Percentiles rank a stretch among this genome's conserved stretches.
Evolutionary conservation across 148 eudicot genomes (phyloP).

Genomic region (Fagopyrum homotropicum): DNA sequence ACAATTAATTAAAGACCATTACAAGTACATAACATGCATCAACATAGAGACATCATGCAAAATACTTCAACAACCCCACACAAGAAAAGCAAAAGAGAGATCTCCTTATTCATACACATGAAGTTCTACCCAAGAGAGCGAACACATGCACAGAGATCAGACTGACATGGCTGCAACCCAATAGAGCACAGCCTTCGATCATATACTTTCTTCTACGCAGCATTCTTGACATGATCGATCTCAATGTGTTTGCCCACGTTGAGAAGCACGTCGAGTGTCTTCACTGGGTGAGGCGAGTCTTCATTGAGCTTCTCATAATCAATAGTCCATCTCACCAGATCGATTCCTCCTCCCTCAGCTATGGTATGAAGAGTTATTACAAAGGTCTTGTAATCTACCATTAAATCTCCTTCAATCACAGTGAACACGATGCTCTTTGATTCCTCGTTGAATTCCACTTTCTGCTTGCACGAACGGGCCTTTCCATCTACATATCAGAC

Average conservation of each 20-base stretch:
- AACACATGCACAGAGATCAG: too few species aligned
- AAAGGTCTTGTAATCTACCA: neutral
- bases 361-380: constrained; percentile 7
- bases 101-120: constrained; percentile 6
- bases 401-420: constrained; percentile 3
- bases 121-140: neutral
- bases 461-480: neutral
- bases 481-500: neutral
- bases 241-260: neutral
- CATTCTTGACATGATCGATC: constrained; percentile 2
- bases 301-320: constrained; percentile 2
- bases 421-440: neutral
- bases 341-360: neutral
- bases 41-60: neutral
- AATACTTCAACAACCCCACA: neutral
- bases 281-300: neutral
- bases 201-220: neutral
- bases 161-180: neutral
- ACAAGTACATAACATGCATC: neutral
- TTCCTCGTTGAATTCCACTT: neutral
- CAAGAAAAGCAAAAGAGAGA: neutral
- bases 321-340: constrained; percentile 2
- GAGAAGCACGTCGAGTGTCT: neutral
- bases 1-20: neutral
- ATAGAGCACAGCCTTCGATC: neutral